Evolutionary conservation across 106 monocot genomes (phyloP).

Genomic region (Gastrodia elata): DNA sequence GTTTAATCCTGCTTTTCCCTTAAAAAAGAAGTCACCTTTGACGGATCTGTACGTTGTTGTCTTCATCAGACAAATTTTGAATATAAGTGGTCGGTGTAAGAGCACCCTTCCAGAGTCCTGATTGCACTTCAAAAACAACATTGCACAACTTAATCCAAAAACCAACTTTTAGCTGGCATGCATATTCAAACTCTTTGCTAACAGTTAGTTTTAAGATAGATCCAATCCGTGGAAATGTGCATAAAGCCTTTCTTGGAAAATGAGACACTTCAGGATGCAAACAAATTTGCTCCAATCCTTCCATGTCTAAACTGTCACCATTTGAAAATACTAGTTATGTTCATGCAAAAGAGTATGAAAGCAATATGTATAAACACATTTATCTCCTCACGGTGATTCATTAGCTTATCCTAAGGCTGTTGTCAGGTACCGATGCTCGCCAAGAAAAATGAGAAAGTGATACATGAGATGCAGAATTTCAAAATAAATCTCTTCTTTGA

Average conservation of each 20-base stretch:
- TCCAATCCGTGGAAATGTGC: slow-evolving; percentile 49
- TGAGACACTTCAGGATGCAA: slow-evolving; percentile 34
- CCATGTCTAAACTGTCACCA: slow-evolving; percentile 33
- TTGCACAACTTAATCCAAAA: slow-evolving; percentile 61
- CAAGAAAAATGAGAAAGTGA: background rate
- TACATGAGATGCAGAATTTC: background rate
- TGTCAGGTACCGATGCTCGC: background rate
- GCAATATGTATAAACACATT: background rate
- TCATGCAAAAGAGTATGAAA: slow-evolving; percentile 6
- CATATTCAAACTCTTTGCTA: slow-evolving; percentile 23
- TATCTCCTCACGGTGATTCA: background rate
- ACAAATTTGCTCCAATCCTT: slow-evolving; percentile 21
- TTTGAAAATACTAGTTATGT: background rate
- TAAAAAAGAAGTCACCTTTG: slow-evolving; percentile 35
- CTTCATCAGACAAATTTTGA: slow-evolving; percentile 41
- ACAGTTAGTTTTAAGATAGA: slow-evolving; percentile 38
- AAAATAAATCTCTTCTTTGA: no score
- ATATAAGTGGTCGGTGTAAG: slow-evolving; percentile 35
- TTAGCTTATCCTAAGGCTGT: no score
- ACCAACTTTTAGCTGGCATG: slow-evolving; percentile 15
- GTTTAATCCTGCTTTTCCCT: background rate
- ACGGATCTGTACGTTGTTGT: slow-evolving; percentile 29
- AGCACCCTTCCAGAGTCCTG: slow-evolving; percentile 62
- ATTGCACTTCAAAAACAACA: slow-evolving; percentile 36
- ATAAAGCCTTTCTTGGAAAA: slow-evolving; percentile 31